Evolutionary conservation across 2,329 filamentous ascomycete genomes (phyloP).

Genomic region (Apiospora sp.): DNA sequence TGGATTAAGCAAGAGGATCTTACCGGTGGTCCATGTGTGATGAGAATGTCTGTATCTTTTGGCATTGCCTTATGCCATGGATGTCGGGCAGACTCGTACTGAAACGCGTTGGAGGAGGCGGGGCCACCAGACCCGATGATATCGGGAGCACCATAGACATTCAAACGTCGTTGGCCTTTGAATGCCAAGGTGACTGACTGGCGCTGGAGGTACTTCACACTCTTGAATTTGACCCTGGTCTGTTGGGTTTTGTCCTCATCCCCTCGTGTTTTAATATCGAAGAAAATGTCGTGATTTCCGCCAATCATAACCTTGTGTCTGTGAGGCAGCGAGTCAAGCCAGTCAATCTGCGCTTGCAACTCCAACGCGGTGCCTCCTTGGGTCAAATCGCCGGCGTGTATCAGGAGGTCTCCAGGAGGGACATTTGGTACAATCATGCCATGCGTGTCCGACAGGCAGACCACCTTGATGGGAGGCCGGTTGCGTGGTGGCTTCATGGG

Average conservation of each 20-base stretch:
- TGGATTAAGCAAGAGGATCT: constrained; percentile 29
- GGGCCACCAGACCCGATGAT: constrained; percentile 78
- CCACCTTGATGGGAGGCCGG: constrained; percentile 71
- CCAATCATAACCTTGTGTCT: constrained; percentile 81
- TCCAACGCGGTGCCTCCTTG: constrained; percentile 74
- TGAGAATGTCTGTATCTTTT: constrained; percentile 75
- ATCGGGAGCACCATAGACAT: constrained; percentile 82
- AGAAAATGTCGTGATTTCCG: constrained; percentile 90
- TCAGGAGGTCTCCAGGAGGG: constrained; percentile 82
- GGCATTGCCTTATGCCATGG: constrained; percentile 80
- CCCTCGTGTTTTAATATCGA: constrained; percentile 71
- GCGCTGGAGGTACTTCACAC: constrained; percentile 79
- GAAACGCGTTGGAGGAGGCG: constrained; percentile 72
- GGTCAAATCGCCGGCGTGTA: constrained; percentile 89
- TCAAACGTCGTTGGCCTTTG: constrained; percentile 64
- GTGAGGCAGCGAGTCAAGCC: constrained; percentile 79
- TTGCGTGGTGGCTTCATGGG: constrained; percentile 66
- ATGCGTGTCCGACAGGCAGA: constrained; percentile 93
- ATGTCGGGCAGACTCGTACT: constrained; percentile 71
- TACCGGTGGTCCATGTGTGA: constrained; percentile 83
- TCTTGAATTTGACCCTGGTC: constrained; percentile 69
- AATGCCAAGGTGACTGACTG: constrained; percentile 70
- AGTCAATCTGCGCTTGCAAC: constrained; percentile 85
- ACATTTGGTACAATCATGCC: constrained; percentile 65
- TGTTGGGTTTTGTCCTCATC: constrained; percentile 61